These are phyloP conservation scores for Penicillium sp. DNA, from an alignment of 2,329 filamentous ascomycete genomes.

Conservation along the genomic window DNA sequence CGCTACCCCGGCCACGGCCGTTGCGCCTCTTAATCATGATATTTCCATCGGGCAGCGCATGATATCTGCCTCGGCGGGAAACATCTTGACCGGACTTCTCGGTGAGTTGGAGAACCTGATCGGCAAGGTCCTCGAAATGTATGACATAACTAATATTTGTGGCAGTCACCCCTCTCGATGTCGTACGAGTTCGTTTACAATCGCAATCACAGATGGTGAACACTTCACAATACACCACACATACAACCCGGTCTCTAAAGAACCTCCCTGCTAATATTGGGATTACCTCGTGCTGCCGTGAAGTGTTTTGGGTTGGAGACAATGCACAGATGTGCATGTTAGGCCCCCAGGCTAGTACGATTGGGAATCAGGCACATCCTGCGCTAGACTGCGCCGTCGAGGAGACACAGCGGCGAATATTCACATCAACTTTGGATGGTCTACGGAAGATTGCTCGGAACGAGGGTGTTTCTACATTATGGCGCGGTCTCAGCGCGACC, in stretches of 20 bases:
- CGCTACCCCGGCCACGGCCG: slow-evolving; percentile 16
- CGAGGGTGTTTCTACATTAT: slow-evolving; percentile 82
- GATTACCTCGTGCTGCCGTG: slow-evolving; percentile 90
- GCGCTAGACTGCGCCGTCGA: slow-evolving; percentile 78
- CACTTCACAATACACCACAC: slow-evolving; percentile 58
- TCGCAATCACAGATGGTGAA: slow-evolving; percentile 66
- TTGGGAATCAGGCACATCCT: slow-evolving; percentile 44
- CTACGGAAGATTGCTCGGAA: slow-evolving; percentile 92
- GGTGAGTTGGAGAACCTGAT: slow-evolving; percentile 55
- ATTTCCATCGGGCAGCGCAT: slow-evolving; percentile 89
- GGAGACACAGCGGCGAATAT: slow-evolving; percentile 77
- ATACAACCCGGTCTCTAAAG: slow-evolving; percentile 53
- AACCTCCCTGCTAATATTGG: slow-evolving; percentile 81
- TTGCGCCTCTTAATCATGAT: slow-evolving; percentile 39
- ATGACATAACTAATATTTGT: slow-evolving; percentile 9
- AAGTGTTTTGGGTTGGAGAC: slow-evolving; percentile 95
- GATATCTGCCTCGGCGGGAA: slow-evolving; percentile 89
- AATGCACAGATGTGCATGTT: slow-evolving; percentile 78
- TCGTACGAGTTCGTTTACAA: slow-evolving; percentile 91
- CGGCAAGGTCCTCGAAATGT: not conserved
- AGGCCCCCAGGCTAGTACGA: slow-evolving; percentile 42
- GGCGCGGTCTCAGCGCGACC: slow-evolving; percentile 92
- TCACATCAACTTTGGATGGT: slow-evolving; percentile 89
- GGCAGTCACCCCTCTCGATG: slow-evolving; percentile 89
- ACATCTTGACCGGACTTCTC: slow-evolving; percentile 82